A percentile compares a stretch with the other conserved stretches of the same genome.
These are phyloP conservation scores for Penicillium cosmopolitanum DNA, from an alignment of 495 filamentous ascomycete species.

Conservation along the genomic window DNA sequence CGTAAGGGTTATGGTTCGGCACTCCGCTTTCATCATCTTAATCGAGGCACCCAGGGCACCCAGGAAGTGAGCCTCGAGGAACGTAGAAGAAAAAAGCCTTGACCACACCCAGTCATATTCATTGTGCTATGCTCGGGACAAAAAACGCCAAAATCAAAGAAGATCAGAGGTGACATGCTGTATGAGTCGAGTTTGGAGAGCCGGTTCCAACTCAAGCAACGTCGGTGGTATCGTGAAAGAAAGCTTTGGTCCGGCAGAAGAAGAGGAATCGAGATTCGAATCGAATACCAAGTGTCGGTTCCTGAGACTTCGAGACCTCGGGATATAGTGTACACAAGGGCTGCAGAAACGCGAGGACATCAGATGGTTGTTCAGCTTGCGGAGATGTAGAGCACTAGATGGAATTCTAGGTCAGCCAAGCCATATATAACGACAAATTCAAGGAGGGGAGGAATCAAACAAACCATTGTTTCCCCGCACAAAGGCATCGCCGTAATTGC, in stretches of 20 bases:
- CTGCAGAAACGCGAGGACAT: background rate
- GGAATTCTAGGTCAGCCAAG: conserved; percentile 4
- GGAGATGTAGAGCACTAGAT: conserved; percentile 47
- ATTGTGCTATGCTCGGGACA: background rate
- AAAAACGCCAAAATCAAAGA: conserved; percentile 1
- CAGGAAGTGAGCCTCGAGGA: background rate
- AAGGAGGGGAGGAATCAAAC: conserved; percentile 8
- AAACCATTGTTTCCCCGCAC: conserved; percentile 94
- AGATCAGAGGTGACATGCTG: background rate
- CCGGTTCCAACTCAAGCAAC: background rate
- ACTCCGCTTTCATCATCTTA: background rate
- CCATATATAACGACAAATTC: background rate
- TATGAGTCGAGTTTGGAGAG: background rate
- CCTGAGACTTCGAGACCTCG: background rate
- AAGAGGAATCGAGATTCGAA: background rate
- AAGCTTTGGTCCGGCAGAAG: background rate
- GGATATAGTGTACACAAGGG: background rate
- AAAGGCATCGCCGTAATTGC: conserved; percentile 93
- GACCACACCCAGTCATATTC: background rate
- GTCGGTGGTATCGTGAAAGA: background rate
- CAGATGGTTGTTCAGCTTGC: conserved; percentile 28
- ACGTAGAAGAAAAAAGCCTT: background rate
- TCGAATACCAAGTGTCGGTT: background rate
- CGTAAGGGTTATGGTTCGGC: background rate
- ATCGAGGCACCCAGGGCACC: background rate